phyloP scores from a whole-genome alignment of 192 early-diverging fungal species.

The Coemansia sp. region DNA sequence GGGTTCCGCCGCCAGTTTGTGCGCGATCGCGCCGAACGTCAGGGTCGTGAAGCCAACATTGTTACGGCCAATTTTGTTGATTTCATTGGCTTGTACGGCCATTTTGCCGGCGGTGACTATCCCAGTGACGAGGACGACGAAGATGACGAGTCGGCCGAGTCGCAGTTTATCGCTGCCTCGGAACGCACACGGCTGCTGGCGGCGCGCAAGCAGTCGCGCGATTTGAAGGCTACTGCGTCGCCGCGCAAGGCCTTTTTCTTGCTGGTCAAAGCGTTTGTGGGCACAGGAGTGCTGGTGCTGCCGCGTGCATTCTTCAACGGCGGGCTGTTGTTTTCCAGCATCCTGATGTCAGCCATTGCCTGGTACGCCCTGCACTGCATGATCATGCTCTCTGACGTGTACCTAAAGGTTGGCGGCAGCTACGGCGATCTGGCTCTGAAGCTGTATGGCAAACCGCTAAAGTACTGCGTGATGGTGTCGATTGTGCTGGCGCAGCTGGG shows the following conservation, averaged over 20 bases:
- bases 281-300: conserved; percentile 73
- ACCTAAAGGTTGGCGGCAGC: conserved; percentile 58
- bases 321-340: conserved; percentile 63
- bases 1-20: conserved; percentile 88
- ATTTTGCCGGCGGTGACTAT: conserved; percentile 91
- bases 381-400: conserved; percentile 65
- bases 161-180: not conserved
- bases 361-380: conserved; percentile 64
- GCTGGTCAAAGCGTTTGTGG: conserved; percentile 79
- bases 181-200: conserved; percentile 24
- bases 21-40: conserved; percentile 63
- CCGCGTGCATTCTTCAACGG: conserved; percentile 78
- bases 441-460: conserved; percentile 63
- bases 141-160: conserved; percentile 53
- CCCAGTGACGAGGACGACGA: conserved; percentile 76
- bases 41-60: conserved; percentile 63
- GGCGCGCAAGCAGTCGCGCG: conserved; percentile 24
- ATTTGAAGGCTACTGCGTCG: conserved; percentile 58
- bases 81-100: conserved; percentile 88
- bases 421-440: conserved; percentile 69
- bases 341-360: conserved; percentile 59
- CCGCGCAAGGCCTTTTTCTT: conserved; percentile 74
- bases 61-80: conserved; percentile 93
- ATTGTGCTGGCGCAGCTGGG: conserved; percentile 80
- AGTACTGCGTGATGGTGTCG: conserved; percentile 64